Conservation (phyloP, 345 rosid genomes). For the Chamaenerion angustifolium region DNA sequence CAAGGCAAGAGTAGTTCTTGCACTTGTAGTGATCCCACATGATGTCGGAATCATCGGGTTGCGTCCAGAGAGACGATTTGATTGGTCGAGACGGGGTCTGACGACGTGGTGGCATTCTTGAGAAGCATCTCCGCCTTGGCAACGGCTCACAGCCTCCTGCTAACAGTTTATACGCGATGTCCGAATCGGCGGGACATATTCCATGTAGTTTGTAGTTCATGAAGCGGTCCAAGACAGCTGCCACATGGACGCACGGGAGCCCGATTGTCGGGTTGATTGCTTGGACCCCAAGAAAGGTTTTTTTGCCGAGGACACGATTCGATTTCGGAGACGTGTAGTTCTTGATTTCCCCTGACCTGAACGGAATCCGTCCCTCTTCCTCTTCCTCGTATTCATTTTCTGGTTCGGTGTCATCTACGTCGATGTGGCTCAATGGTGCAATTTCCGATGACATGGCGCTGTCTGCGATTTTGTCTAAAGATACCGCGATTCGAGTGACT, state of each 20-base stretch:
- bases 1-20: conserved; percentile 37
- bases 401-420: conserved; percentile 21
- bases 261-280: conserved; percentile 33
- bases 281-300: conserved; percentile 35
- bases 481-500: conserved; percentile 27
- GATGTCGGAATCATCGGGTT: conserved; percentile 25
- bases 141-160: conserved; percentile 34
- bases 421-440: conserved; percentile 14
- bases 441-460: conserved; percentile 7
- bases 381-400: conserved; percentile 21
- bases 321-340: conserved; percentile 29
- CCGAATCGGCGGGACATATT: conserved; percentile 35
- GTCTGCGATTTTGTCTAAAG: conserved; percentile 33
- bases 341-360: conserved; percentile 28
- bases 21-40: conserved; percentile 42
- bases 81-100: conserved; percentile 19
- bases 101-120: conserved; percentile 24
- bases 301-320: conserved; percentile 25
- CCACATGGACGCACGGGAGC: conserved; percentile 17
- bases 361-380: conserved; percentile 9
- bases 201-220: conserved; percentile 26
- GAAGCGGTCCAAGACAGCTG: conserved; percentile 23
- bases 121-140: conserved; percentile 45
- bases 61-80: conserved; percentile 32
- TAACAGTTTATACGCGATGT: conserved; percentile 38